Evolutionary conservation across 2,329 filamentous ascomycete genomes (phyloP).

Genomic region (Clonostachys rosea): DNA sequence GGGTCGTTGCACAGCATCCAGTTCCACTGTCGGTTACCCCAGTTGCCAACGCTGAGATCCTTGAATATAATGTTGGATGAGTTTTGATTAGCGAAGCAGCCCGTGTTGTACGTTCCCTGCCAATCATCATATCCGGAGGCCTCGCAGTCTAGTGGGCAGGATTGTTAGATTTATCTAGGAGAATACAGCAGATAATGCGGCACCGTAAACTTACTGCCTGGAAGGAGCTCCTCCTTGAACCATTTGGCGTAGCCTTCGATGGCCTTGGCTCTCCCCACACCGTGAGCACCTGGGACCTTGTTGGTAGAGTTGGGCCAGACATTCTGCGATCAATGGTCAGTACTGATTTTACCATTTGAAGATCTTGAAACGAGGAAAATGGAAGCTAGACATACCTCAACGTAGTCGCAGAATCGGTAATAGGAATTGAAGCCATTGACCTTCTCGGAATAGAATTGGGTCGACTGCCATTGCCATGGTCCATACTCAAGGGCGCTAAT

Average conservation of each 20-base stretch:
- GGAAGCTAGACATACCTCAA: constrained; percentile 11
- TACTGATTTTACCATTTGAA: not conserved
- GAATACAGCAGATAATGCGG: no score
- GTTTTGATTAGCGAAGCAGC: constrained; percentile 52
- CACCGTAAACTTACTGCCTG: constrained; percentile 32
- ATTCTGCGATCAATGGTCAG: constrained; percentile 2
- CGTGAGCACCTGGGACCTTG: constrained; percentile 16
- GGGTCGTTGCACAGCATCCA: constrained; percentile 63
- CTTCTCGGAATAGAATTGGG: constrained; percentile 16
- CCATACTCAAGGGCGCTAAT: constrained; percentile 13
- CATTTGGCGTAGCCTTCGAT: constrained; percentile 49
- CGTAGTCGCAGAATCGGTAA: constrained; percentile 26
- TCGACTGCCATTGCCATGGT: constrained; percentile 26
- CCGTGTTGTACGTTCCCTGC: constrained; percentile 29
- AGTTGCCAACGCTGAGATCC: constrained; percentile 40
- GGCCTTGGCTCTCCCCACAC: constrained; percentile 46
- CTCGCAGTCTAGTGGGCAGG: constrained; percentile 29
- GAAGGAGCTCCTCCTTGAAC: constrained; percentile 38
- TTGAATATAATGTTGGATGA: constrained; percentile 40
- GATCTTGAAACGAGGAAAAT: not conserved
- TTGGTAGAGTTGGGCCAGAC: constrained; percentile 9
- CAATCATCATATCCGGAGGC: constrained; percentile 39
- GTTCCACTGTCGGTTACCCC: constrained; percentile 45
- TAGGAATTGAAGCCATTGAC: constrained; percentile 20
- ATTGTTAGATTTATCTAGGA: not conserved